Percentiles rank a stretch among this genome's conserved stretches.
Evolutionary conservation across 495 filamentous ascomycete species (phyloP).

Genomic region (Penicillium turbatum): DNA sequence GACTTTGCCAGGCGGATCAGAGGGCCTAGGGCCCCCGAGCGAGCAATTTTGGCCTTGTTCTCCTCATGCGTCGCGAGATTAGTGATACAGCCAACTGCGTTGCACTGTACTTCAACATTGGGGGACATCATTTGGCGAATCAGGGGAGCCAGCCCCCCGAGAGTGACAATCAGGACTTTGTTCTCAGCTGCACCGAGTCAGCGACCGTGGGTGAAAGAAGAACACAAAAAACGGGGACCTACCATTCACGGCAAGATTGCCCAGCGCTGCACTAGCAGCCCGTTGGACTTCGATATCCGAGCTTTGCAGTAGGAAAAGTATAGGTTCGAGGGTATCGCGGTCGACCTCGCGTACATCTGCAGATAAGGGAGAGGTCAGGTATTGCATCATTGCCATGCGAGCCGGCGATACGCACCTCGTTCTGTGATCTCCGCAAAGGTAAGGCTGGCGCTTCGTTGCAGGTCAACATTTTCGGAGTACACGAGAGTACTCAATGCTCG

Average conservation of each 20-base stretch:
- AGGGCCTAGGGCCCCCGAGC: slow-evolving; percentile 86
- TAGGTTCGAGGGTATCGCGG: slow-evolving; percentile 89
- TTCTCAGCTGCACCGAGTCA: slow-evolving; percentile 77
- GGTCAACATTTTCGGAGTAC: slow-evolving; percentile 97
- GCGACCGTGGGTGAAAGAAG: slow-evolving; percentile 16
- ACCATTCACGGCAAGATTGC: slow-evolving; percentile 97
- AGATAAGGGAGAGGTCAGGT: slow-evolving; percentile 8
- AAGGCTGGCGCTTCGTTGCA: slow-evolving; percentile 94
- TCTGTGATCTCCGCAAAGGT: slow-evolving; percentile 99
- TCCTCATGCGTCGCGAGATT: slow-evolving; percentile 98
- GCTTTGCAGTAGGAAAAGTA: slow-evolving; percentile 90
- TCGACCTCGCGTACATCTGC: slow-evolving; percentile 95
- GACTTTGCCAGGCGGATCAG: slow-evolving; percentile 91
- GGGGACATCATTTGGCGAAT: slow-evolving; percentile 98
- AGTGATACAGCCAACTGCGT: slow-evolving; percentile 97
- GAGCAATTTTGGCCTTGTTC: slow-evolving; percentile 97
- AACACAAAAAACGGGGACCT: slow-evolving; percentile 33
- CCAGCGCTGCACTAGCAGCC: slow-evolving; percentile 91
- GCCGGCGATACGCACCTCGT: slow-evolving; percentile 61
- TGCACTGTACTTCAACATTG: slow-evolving; percentile 99
- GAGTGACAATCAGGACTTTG: slow-evolving; percentile 90
- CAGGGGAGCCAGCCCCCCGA: slow-evolving; percentile 84
- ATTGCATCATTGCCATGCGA: slow-evolving; percentile 8
- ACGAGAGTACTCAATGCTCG: slow-evolving; percentile 91
- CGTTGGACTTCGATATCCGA: slow-evolving; percentile 95